Evolutionary conservation across 495 filamentous ascomycete genomes (phyloP).

Genomic region (Hypoxylon lenormandii): DNA sequence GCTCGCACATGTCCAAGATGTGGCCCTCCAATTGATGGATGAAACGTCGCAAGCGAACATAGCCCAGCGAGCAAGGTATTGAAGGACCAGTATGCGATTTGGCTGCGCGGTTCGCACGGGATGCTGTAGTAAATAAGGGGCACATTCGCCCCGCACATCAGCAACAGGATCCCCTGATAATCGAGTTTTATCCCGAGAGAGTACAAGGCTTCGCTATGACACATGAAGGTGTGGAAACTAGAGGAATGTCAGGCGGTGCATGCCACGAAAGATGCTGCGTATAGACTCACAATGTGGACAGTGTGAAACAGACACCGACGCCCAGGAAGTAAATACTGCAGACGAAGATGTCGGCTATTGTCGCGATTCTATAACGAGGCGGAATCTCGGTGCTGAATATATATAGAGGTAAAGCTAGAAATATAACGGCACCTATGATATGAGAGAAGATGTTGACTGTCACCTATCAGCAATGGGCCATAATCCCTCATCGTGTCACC

Average conservation of each 20-base stretch:
- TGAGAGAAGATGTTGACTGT: constrained; percentile 68
- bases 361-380: constrained; percentile 51
- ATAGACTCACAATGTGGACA: constrained; percentile 58
- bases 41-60: constrained; percentile 55
- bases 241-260: constrained; percentile 17
- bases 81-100: constrained; percentile 54
- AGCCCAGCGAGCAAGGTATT: constrained; percentile 49
- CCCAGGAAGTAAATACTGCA: constrained; percentile 63
- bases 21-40: constrained; percentile 53
- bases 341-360: constrained; percentile 56
- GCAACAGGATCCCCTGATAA: constrained; percentile 64
- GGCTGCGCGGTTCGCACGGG: constrained; percentile 53
- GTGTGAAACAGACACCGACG: constrained; percentile 63
- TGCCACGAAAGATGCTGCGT: background rate
- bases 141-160: constrained; percentile 67
- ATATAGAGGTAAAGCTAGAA: constrained; percentile 55
- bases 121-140: constrained; percentile 67
- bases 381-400: constrained; percentile 53
- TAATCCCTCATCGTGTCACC: background rate
- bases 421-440: constrained; percentile 61
- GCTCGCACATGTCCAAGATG: constrained; percentile 54
- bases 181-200: constrained; percentile 61
- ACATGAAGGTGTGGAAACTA: constrained; percentile 64
- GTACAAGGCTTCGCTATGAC: constrained; percentile 58
- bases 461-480: background rate